A percentile compares a stretch with the other conserved stretches of the same genome.
Evolutionary conservation across 257 asterid species (phyloP).

Genomic region (Lycium ferocissimum): DNA sequence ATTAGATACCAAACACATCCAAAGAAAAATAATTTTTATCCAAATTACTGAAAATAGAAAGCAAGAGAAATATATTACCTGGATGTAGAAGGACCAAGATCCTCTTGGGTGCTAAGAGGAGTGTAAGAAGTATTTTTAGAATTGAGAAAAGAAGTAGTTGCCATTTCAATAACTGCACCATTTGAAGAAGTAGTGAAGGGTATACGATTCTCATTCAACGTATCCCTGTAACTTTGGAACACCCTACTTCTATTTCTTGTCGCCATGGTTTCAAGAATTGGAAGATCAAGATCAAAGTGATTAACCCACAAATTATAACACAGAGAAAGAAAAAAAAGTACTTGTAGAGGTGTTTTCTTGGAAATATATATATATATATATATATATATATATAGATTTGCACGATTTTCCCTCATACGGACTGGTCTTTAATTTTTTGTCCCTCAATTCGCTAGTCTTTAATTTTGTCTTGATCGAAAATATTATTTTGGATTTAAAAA

Average conservation of each 20-base stretch:
- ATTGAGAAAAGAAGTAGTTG: conserved; percentile 25
- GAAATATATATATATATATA: too few species aligned
- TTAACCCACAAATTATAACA: too few species aligned
- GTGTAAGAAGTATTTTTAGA: neutral
- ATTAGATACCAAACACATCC: too few species aligned
- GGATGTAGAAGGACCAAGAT: conserved; percentile 24
- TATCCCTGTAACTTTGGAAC: neutral
- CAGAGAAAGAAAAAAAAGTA: neutral
- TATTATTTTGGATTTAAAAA: too few species aligned
- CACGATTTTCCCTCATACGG: too few species aligned
- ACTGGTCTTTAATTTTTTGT: too few species aligned
- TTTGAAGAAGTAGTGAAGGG: conserved; percentile 14
- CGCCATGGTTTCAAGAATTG: conserved; percentile 2
- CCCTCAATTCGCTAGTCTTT: too few species aligned
- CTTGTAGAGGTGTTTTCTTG: too few species aligned
- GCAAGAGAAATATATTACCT: neutral
- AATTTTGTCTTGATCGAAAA: too few species aligned
- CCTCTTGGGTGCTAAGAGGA: conserved; percentile 27
- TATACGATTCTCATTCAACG: neutral
- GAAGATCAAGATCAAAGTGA: neutral
- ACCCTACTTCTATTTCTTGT: conserved; percentile 4
- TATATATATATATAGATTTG: too few species aligned
- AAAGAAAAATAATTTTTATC: too few species aligned
- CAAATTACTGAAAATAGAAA: neutral
- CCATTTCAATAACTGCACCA: conserved; percentile 17